These are phyloP conservation scores for Noccaea bulbosa DNA, from an alignment of 345 rosid genomes.

Conservation along the genomic window DNA sequence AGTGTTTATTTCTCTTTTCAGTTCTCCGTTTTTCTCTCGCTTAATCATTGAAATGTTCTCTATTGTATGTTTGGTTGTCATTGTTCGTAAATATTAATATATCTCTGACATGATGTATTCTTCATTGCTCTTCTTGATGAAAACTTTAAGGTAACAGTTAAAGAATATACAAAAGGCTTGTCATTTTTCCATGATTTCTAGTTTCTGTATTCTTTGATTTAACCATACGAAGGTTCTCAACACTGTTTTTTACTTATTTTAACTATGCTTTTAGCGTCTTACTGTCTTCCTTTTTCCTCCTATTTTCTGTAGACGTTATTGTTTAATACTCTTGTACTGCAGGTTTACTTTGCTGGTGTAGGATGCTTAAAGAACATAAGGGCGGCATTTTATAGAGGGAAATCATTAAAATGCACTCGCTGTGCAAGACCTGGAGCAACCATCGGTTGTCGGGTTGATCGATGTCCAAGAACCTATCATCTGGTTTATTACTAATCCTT, in stretches of 20 bases:
- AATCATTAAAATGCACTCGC: slow-evolving; percentile 89
- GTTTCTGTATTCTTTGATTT: slow-evolving; percentile 20
- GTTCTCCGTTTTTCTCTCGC: slow-evolving; percentile 12
- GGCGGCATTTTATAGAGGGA: slow-evolving; percentile 96
- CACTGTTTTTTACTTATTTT: neutral
- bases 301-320: slow-evolving; percentile 28
- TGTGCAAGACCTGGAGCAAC: slow-evolving; percentile 99
- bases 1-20: slow-evolving; percentile 20
- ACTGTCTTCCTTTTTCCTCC: slow-evolving; percentile 17
- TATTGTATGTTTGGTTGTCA: slow-evolving; percentile 14
- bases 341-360: slow-evolving; percentile 99
- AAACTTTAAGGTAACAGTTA: neutral
- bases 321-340: slow-evolving; percentile 36
- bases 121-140: slow-evolving; percentile 7
- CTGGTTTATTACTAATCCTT: slow-evolving; percentile 61
- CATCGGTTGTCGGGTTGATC: slow-evolving; percentile 98
- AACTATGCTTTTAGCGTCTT: neutral
- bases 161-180: slow-evolving; percentile 12
- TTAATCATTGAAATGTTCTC: neutral
- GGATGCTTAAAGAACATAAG: slow-evolving; percentile 93
- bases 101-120: slow-evolving; percentile 25
- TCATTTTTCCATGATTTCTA: slow-evolving; percentile 9
- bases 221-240: slow-evolving; percentile 18
- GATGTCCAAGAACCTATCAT: slow-evolving; percentile 97
- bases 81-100: slow-evolving; percentile 2